These are phyloP conservation scores for Eremothecium gossypii DNA, from an alignment of 1,139 yeast genomes.

Conservation along the genomic window DNA sequence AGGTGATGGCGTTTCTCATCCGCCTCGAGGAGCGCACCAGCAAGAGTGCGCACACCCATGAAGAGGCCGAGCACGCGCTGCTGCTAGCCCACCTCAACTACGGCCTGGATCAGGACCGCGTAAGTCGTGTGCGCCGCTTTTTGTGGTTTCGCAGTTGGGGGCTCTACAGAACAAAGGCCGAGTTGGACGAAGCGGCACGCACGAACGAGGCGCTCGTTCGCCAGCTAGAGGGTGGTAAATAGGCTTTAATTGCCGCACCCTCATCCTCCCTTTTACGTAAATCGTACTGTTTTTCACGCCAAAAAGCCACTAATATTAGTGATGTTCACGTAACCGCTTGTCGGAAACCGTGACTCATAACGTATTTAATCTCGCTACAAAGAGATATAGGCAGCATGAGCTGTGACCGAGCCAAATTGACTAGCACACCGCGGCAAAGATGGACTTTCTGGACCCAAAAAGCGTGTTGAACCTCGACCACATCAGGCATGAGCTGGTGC, in stretches of 20 bases:
- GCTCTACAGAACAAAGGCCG: conserved; percentile 26
- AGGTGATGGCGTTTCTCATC: conserved; percentile 35
- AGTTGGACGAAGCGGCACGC: conserved; percentile 29
- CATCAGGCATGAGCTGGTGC: conserved; percentile 73
- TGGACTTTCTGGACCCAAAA: conserved; percentile 83
- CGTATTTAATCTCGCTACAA: too few relatives aligned
- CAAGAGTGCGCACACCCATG: conserved; percentile 31
- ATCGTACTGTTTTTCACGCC: background rate
- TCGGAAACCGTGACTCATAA: too few relatives aligned
- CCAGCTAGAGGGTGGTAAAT: conserved; percentile 8
- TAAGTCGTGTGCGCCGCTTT: conserved; percentile 48
- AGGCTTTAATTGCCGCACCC: too few relatives aligned
- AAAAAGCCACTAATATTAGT: background rate
- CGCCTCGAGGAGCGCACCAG: conserved; percentile 26
- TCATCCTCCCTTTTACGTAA: background rate
- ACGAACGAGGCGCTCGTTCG: conserved; percentile 27
- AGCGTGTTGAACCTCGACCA: conserved; percentile 73
- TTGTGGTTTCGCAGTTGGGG: conserved; percentile 48
- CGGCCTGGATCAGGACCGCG: conserved; percentile 43
- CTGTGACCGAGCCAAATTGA: too few relatives aligned
- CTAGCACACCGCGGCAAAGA: conserved; percentile 19
- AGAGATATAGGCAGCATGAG: too few relatives aligned
- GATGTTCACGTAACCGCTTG: too few relatives aligned
- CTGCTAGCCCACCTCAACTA: conserved; percentile 42
- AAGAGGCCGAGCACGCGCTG: conserved; percentile 41